Percentiles rank a stretch among this genome's conserved stretches.
phyloP scores from a whole-genome alignment of 306 rosid species.

The Vachellia collinsii region DNA sequence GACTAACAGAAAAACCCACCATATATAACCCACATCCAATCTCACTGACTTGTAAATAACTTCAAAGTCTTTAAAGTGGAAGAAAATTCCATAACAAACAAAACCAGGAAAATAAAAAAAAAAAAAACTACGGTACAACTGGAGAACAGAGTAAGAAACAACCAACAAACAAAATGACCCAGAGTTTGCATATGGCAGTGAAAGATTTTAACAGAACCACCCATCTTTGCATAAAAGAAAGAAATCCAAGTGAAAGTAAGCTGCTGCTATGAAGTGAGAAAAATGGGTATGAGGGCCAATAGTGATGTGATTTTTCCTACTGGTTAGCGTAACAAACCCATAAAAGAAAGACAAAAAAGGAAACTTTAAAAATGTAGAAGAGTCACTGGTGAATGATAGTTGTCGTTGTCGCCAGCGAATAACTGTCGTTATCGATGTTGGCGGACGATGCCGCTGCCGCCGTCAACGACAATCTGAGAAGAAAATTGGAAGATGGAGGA shows the following conservation, averaged over 20 bases:
- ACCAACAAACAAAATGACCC: constrained; percentile 46
- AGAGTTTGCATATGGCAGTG: constrained; percentile 52
- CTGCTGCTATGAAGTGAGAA: background rate
- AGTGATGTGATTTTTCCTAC: background rate
- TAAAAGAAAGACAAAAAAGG: background rate
- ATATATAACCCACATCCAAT: constrained; percentile 42
- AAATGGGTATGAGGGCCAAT: too few relatives aligned
- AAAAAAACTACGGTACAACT: too few relatives aligned
- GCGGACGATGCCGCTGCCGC: too few relatives aligned
- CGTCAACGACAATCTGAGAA: too few relatives aligned
- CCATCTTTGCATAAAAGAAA: constrained; percentile 41
- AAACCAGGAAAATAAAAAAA: constrained; percentile 44
- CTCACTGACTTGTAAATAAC: constrained; percentile 48
- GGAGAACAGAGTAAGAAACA: too few relatives aligned
- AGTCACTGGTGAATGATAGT: too few relatives aligned
- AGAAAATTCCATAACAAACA: constrained; percentile 51
- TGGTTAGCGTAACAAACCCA: too few relatives aligned
- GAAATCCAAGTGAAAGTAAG: background rate
- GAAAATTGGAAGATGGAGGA: too few relatives aligned
- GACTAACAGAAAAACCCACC: too few relatives aligned
- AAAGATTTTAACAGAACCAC: constrained; percentile 36
- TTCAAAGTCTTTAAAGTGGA: constrained; percentile 52
- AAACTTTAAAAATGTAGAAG: too few relatives aligned
- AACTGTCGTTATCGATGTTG: too few relatives aligned
- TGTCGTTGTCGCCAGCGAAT: too few relatives aligned